Conservation (phyloP, 2,329 filamentous ascomycete genomes). For the Tolypocladium pustulatum region DNA sequence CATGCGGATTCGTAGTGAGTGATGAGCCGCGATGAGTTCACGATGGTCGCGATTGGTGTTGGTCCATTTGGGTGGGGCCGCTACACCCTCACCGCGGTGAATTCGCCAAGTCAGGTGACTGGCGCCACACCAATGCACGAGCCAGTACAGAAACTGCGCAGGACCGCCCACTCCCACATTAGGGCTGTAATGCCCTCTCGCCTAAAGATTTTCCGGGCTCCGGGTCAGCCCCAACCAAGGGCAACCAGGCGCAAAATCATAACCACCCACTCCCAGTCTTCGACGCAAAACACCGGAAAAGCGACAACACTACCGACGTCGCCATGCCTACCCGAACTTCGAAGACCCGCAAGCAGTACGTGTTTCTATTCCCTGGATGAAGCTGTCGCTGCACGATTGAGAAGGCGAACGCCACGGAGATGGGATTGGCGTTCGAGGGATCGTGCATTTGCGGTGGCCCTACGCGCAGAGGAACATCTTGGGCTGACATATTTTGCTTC, state of each 20-base stretch:
- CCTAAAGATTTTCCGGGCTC: conserved; percentile 23
- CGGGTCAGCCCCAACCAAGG: conserved; percentile 12
- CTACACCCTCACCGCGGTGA: conserved; percentile 11
- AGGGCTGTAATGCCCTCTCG: conserved; percentile 32
- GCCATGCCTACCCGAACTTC: conserved; percentile 65
- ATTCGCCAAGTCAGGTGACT: conserved; percentile 19
- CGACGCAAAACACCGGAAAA: conserved; percentile 27
- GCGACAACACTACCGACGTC: conserved; percentile 36
- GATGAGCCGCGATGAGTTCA: background rate
- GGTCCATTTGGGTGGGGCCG: conserved; percentile 8
- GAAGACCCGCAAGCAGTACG: conserved; percentile 72
- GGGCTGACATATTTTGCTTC: conserved; percentile 13
- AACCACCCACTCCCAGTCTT: conserved; percentile 24
- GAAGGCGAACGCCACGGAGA: background rate
- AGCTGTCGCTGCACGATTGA: conserved; percentile 1
- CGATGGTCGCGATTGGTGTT: conserved; percentile 2
- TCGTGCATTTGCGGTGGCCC: background rate
- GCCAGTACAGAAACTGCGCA: conserved; percentile 1
- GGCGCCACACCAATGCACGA: background rate
- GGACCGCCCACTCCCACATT: conserved; percentile 14
- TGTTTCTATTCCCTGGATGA: conserved; percentile 19
- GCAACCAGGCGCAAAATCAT: conserved; percentile 26
- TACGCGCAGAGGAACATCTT: background rate
- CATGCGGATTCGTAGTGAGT: background rate
- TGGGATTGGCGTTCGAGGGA: background rate